Evolutionary conservation across 1,284 basidiomycete genomes (phyloP).

Genomic region (Polyporus tsugae): DNA sequence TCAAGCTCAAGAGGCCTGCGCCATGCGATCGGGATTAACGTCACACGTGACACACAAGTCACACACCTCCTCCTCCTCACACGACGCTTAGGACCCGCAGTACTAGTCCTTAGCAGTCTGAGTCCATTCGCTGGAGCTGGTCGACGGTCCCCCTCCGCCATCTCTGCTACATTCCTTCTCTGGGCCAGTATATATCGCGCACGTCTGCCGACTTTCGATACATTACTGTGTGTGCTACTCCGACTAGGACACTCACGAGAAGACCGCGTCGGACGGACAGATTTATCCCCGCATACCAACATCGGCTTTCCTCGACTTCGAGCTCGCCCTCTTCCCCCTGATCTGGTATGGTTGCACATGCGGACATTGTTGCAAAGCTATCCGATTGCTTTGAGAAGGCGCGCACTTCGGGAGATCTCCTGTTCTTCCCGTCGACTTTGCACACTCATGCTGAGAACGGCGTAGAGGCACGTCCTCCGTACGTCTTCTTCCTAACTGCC

Average conservation of each 20-base stretch:
- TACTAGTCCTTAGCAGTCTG: background rate
- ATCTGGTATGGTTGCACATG: conserved; percentile 37
- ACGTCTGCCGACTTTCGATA: background rate
- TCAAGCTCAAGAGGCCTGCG: background rate
- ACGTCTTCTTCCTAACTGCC: background rate
- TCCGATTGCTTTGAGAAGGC: conserved; percentile 69
- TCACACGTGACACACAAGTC: too few relatives aligned
- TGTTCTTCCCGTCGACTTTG: conserved; percentile 80
- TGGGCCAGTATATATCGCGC: background rate
- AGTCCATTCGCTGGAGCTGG: conserved; percentile 16
- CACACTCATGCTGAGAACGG: conserved; percentile 65
- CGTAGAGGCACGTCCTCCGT: conserved; percentile 62
- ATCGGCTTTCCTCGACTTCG: background rate
- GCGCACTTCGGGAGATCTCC: conserved; percentile 69
- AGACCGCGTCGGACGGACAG: conserved; percentile 11
- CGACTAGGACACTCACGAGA: conserved; percentile 44
- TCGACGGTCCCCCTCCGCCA: conserved; percentile 10
- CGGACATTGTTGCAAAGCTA: conserved; percentile 68
- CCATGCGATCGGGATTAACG: background rate
- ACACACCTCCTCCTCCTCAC: too few relatives aligned
- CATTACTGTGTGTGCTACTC: background rate
- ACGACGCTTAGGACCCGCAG: too few relatives aligned
- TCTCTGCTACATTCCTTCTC: conserved; percentile 5
- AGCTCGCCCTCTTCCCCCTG: background rate
- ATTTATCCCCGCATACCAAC: background rate